Evolutionary conservation across 805 yeast genomes (phyloP).

Genomic region (Hanseniaspora hatyaiensis): DNA sequence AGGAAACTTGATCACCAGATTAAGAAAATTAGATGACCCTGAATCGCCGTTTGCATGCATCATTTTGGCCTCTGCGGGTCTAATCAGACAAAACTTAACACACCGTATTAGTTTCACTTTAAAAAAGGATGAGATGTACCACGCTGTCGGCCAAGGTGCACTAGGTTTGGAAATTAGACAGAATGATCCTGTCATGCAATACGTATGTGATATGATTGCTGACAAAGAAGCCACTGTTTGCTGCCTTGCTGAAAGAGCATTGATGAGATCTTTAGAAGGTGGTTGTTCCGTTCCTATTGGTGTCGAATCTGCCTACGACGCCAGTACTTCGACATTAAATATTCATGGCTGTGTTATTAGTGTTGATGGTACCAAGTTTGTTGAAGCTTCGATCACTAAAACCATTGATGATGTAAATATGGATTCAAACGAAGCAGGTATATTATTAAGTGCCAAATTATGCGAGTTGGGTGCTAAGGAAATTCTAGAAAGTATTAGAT

Average conservation of each 20-base stretch:
- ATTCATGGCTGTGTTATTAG: constrained; percentile 68
- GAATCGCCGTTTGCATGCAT: constrained; percentile 57
- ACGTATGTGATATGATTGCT: constrained; percentile 52
- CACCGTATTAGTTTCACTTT: constrained; percentile 63
- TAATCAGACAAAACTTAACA: constrained; percentile 60
- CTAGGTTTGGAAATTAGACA: constrained; percentile 80
- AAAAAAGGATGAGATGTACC: constrained; percentile 69
- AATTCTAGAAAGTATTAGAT: constrained; percentile 70
- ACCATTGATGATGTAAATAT: constrained; percentile 22
- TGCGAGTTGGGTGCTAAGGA: constrained; percentile 67
- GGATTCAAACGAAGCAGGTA: constrained; percentile 61
- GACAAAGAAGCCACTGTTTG: constrained; percentile 56
- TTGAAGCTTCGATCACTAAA: constrained; percentile 41
- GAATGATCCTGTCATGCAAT: constrained; percentile 47
- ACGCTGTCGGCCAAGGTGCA: constrained; percentile 99
- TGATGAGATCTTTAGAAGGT: constrained; percentile 84
- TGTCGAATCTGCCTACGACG: constrained; percentile 49
- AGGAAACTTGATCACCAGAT: constrained; percentile 73
- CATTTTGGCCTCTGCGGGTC: constrained; percentile 86
- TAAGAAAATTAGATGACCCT: constrained; percentile 66
- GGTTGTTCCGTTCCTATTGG: constrained; percentile 98
- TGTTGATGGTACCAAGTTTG: constrained; percentile 66
- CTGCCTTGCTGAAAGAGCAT: constrained; percentile 77
- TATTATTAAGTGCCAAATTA: constrained; percentile 52
- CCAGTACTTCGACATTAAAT: constrained; percentile 36